A percentile compares a stretch with the other conserved stretches of the same genome.
Evolutionary conservation across 2,329 filamentous ascomycete species (phyloP).

Genomic region (Penicillium sp.): DNA sequence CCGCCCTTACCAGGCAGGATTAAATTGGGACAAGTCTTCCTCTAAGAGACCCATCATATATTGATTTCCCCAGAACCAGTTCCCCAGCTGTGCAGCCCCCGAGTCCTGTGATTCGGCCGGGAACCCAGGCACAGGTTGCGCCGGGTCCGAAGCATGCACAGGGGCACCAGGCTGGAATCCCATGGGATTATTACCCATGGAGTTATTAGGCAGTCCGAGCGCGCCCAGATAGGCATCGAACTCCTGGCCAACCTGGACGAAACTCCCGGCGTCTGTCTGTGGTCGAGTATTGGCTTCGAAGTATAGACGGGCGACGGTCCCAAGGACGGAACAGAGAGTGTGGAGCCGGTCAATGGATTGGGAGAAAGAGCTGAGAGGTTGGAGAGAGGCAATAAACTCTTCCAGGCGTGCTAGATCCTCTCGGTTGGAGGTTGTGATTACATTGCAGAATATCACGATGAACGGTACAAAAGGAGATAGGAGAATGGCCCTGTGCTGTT

Average conservation of each 20-base stretch:
- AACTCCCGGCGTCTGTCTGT: slow-evolving; percentile 49
- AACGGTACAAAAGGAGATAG: slow-evolving; percentile 54
- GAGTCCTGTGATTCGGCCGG: slow-evolving; percentile 3
- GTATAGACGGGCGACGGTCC: slow-evolving; percentile 63
- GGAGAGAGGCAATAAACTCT: slow-evolving; percentile 60
- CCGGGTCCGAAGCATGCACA: not conserved
- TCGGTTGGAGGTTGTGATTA: slow-evolving; percentile 54
- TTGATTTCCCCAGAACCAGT: slow-evolving; percentile 67
- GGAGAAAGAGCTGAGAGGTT: slow-evolving; percentile 54
- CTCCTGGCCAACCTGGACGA: slow-evolving; percentile 57
- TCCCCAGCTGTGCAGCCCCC: slow-evolving; percentile 51
- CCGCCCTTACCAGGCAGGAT: slow-evolving; percentile 12
- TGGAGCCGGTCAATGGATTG: slow-evolving; percentile 63
- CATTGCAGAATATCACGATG: slow-evolving; percentile 52
- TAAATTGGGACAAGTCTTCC: slow-evolving; percentile 53
- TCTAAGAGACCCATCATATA: slow-evolving; percentile 68
- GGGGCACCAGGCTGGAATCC: slow-evolving; percentile 11
- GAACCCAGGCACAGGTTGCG: not conserved
- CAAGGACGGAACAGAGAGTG: slow-evolving; percentile 64
- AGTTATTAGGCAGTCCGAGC: slow-evolving; percentile 54
- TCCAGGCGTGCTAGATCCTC: slow-evolving; percentile 58
- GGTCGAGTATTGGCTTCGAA: slow-evolving; percentile 63
- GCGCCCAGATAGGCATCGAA: slow-evolving; percentile 68
- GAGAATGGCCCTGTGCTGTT: slow-evolving; percentile 36
- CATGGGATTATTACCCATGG: not conserved